Evolutionary conservation across 345 rosid species (phyloP).

Genomic region (Hypericum androsaemum): DNA sequence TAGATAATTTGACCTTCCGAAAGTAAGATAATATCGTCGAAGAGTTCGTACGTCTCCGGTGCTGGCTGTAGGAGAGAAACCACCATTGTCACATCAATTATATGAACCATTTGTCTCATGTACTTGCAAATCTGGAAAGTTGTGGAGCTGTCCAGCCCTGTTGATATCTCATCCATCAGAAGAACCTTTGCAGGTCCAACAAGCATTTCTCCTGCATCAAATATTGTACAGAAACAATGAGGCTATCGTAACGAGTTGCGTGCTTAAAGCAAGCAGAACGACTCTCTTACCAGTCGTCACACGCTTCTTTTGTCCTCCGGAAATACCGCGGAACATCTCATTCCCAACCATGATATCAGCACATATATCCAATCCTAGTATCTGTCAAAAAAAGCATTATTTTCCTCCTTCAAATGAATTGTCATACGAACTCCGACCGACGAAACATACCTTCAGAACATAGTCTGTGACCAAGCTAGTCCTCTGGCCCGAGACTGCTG

Average conservation of each 20-base stretch:
- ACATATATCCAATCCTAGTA: not conserved
- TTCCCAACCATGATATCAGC: not conserved
- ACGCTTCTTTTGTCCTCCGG: slow-evolving; percentile 3
- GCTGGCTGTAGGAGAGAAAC: slow-evolving; percentile 4
- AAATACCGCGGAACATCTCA: not conserved
- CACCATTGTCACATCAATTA: not conserved
- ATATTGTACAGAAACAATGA: too few species aligned
- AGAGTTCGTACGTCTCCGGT: slow-evolving; percentile 1
- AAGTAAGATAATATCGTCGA: not conserved
- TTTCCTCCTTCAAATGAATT: not conserved
- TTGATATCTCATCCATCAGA: slow-evolving; percentile 6
- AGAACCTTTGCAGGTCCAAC: slow-evolving; percentile 2
- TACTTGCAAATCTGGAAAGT: not conserved
- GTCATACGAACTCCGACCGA: not conserved
- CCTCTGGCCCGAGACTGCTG: not conserved
- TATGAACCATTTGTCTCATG: slow-evolving; percentile 2
- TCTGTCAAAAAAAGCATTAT: not conserved
- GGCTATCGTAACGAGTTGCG: too few species aligned
- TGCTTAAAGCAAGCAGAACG: too few species aligned
- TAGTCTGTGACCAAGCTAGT: not conserved
- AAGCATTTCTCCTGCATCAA: slow-evolving; percentile 2
- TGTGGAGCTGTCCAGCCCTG: slow-evolving; percentile 3
- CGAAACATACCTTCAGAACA: not conserved
- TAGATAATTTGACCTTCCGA: not conserved
- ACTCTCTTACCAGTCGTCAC: not conserved